Base-by-base conservation (phyloP, 805 yeast species). In the Kuraishia floccosa region DNA sequence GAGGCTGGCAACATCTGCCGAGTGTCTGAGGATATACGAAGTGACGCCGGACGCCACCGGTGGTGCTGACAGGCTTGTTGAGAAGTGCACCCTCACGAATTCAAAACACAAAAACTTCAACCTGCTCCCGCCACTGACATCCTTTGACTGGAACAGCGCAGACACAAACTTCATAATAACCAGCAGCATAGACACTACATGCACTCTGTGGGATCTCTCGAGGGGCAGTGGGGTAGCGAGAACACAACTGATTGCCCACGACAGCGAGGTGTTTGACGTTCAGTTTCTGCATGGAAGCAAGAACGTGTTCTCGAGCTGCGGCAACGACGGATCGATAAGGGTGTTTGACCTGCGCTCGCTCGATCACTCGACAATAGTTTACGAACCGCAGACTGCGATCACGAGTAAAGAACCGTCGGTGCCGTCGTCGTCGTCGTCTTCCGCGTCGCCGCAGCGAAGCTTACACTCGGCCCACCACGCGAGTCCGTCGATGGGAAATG, bases 191-290 rank as follows among this genome's bases (percentile, higher is more conserved):
- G 98, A 91, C 55, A 91, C 98, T 1, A 91, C 98, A 1, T 91
- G 98, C 56, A 87, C 97, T 1, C 75, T 86, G 3, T 91, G 98
- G 97, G 97, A 91, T 54, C 52, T 86, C 20, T 54, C 63, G 16
- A 67, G 73, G 25, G 69, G 76, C 15, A 56, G 62, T 27, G 76
- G 70, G 3, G 59, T 65, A 4, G 94, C 94, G 11, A 82, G 80
- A 48, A 89, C 97, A 1, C 96, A 91, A 56, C 63, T 91, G 29
- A 91, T 91, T 40, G 97, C 98, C 0, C 98, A 91, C 54, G 98
- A 91, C 50, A 74, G 79, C 39, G 96, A 86, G 52, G 98, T 91
- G 4, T 84, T 73, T 50, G 98, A 91, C 50, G 97, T 87, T 19
- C 72, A 81, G 39, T 91, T 86, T 50, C 58, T 87, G 30, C 72